These are phyloP conservation scores for Phylloporus scabripes DNA, from an alignment of 768 basidiomycete genomes.

Conservation along the genomic window DNA sequence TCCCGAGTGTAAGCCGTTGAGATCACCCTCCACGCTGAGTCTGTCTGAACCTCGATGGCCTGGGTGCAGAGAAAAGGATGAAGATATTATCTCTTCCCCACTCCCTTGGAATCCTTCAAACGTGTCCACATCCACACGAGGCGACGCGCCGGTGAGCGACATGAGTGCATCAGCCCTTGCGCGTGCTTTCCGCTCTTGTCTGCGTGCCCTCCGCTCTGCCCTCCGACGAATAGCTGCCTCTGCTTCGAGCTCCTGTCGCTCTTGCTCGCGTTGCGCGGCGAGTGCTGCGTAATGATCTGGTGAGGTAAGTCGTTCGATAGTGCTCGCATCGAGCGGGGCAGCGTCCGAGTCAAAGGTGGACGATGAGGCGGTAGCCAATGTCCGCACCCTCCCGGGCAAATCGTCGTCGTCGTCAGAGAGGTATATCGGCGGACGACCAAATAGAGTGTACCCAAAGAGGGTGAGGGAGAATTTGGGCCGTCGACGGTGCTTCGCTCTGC, in stretches of 20 bases:
- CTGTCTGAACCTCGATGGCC: slow-evolving; percentile 9
- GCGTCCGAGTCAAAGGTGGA: slow-evolving; percentile 67
- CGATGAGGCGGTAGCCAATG: slow-evolving; percentile 25
- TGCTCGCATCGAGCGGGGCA: slow-evolving; percentile 52
- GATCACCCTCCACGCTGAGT: neutral
- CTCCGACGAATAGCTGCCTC: slow-evolving; percentile 40
- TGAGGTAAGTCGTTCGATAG: slow-evolving; percentile 49
- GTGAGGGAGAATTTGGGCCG: slow-evolving; percentile 39
- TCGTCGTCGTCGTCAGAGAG: slow-evolving; percentile 50
- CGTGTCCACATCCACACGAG: slow-evolving; percentile 26
- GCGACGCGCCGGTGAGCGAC: slow-evolving; percentile 29
- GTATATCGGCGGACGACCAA: slow-evolving; percentile 58
- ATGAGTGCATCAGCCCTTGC: slow-evolving; percentile 31
- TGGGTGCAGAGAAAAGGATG: neutral
- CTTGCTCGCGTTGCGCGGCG: slow-evolving; percentile 27
- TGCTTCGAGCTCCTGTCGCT: slow-evolving; percentile 26
- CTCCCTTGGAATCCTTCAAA: slow-evolving; percentile 71
- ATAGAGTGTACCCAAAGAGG: slow-evolving; percentile 62
- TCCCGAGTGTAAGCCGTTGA: slow-evolving; percentile 17
- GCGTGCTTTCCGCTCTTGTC: slow-evolving; percentile 42
- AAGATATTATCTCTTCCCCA: slow-evolving; percentile 12
- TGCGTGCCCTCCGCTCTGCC: slow-evolving; percentile 43
- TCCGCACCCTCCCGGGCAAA: slow-evolving; percentile 16
- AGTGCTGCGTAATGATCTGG: slow-evolving; percentile 31
- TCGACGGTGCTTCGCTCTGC: slow-evolving; percentile 32